Conservation (phyloP, 495 filamentous ascomycete species). For the Aspergillus diversus region DNA sequence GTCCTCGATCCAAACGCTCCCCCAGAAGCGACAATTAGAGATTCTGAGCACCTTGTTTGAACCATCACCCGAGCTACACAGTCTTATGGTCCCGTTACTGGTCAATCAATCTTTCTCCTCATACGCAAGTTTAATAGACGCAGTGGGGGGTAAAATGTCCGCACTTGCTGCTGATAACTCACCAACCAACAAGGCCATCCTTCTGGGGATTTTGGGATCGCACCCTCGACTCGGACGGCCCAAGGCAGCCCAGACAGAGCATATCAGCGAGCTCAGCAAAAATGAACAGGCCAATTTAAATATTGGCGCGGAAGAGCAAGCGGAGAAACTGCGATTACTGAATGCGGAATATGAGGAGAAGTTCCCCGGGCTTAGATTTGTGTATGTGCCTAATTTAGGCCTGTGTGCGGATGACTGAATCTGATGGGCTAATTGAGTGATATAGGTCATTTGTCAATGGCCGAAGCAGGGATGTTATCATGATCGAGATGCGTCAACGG, state of each 20-base stretch:
- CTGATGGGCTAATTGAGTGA: background rate
- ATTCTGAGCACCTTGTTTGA: conserved; percentile 89
- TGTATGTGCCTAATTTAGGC: conserved; percentile 57
- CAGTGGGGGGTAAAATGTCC: conserved; percentile 59
- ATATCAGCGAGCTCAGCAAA: conserved; percentile 68
- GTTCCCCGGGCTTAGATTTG: conserved; percentile 87
- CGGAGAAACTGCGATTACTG: conserved; percentile 48
- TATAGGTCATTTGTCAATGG: conserved; percentile 86
- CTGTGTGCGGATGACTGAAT: background rate
- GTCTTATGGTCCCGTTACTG: conserved; percentile 68
- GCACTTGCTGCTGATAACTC: conserved; percentile 51
- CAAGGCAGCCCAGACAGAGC: conserved; percentile 58
- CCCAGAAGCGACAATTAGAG: conserved; percentile 57
- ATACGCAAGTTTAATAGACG: conserved; percentile 62
- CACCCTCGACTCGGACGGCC: conserved; percentile 84
- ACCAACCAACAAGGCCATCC: conserved; percentile 53
- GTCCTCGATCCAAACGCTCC: conserved; percentile 53
- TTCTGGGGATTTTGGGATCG: conserved; percentile 76
- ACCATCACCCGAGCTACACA: conserved; percentile 73
- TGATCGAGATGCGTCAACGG: conserved; percentile 81
- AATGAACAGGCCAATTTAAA: conserved; percentile 81
- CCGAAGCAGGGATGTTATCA: conserved; percentile 68
- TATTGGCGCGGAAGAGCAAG: conserved; percentile 56
- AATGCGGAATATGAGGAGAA: conserved; percentile 81
- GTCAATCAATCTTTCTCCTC: conserved; percentile 63